Base-by-base conservation (phyloP, 2,329 filamentous ascomycete species). In the Elsinoe australis region DNA sequence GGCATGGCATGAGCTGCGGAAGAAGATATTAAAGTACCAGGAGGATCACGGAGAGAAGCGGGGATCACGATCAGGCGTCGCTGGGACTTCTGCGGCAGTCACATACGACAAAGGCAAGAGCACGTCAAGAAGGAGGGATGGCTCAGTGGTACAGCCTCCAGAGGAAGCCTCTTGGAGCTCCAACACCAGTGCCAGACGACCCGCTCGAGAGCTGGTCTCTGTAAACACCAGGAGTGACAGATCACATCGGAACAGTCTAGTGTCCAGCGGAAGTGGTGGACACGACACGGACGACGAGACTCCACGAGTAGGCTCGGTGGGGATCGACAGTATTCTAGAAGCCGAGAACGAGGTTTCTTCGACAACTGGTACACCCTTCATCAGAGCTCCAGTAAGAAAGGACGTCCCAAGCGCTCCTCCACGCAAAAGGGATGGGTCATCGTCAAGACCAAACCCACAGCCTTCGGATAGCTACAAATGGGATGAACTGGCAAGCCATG, bases 281-380 rank as follows among this genome's bases (percentile, higher is more conserved):
- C 26, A 44, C 15, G 26, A 52, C 26, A 50, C 51, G 4, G 47
- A 50, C 18, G 17, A 39, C 14, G 14, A 52, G 35, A 19, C 32
- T 29, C 21, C 49, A 49, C 28, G 47, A 28, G 9, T 51, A 47
- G 38, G 51, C 50, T 44, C 26, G 29, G 39, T 26, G n/a, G 39
- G 39, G 15, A 48, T 48, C 21, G 45, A 48, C 14, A 39, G 45
- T 26, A 9, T 48, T 6, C 19, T 48, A 21, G 39, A 39, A 14
- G 45, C 45, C 18, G 52, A 52, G 10, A 35, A 44, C 5, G 52
- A 54, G 12, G 19, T 47, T 2, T 51, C 58, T 22, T 49, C 58
- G 22, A 65, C 61, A 0, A 75, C 72, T 5, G 71, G 73, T 1
- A 75, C 66, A 2, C 73, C 73, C 1, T 76, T 76, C 54, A 67